Percentiles rank a stretch among this genome's conserved stretches.
Conservation (phyloP, 2,329 filamentous ascomycete genomes). For the Aureobasidium sp. region DNA sequence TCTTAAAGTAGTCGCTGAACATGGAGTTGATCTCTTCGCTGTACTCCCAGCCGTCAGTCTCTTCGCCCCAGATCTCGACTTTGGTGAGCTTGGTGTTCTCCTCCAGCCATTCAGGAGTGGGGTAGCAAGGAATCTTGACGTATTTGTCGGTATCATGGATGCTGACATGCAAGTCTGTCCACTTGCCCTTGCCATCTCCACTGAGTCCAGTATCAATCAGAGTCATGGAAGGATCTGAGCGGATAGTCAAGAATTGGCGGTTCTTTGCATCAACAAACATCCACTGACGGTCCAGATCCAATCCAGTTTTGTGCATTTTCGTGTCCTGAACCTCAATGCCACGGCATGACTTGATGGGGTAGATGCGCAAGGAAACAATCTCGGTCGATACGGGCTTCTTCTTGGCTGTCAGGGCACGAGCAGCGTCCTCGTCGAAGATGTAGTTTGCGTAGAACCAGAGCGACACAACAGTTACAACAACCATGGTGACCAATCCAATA, state of each 20-base stretch:
- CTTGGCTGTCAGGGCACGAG: background rate
- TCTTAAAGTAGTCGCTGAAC: constrained; percentile 63
- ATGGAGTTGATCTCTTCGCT: constrained; percentile 53
- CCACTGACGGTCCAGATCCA: constrained; percentile 71
- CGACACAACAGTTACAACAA: background rate
- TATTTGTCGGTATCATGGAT: constrained; percentile 46
- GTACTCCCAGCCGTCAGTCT: constrained; percentile 66
- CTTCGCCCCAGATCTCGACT: constrained; percentile 65
- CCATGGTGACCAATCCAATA: constrained; percentile 16
- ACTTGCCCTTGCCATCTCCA: constrained; percentile 35
- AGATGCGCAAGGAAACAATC: constrained; percentile 60
- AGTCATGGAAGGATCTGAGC: constrained; percentile 67
- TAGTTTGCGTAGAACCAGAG: constrained; percentile 22
- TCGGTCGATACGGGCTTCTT: constrained; percentile 31
- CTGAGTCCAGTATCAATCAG: constrained; percentile 63
- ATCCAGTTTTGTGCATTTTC: constrained; percentile 59
- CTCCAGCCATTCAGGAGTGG: constrained; percentile 58
- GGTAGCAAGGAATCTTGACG: constrained; percentile 63
- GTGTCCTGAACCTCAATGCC: constrained; percentile 62
- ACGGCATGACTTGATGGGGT: constrained; percentile 74
- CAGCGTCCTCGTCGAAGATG: constrained; percentile 14
- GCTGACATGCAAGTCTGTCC: constrained; percentile 51
- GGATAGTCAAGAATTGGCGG: constrained; percentile 68
- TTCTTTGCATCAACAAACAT: constrained; percentile 67
- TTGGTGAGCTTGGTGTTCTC: constrained; percentile 54